These are phyloP conservation scores for Metahyphopichia silvanorum DNA, from an alignment of 805 yeast genomes.

Conservation along the genomic window DNA sequence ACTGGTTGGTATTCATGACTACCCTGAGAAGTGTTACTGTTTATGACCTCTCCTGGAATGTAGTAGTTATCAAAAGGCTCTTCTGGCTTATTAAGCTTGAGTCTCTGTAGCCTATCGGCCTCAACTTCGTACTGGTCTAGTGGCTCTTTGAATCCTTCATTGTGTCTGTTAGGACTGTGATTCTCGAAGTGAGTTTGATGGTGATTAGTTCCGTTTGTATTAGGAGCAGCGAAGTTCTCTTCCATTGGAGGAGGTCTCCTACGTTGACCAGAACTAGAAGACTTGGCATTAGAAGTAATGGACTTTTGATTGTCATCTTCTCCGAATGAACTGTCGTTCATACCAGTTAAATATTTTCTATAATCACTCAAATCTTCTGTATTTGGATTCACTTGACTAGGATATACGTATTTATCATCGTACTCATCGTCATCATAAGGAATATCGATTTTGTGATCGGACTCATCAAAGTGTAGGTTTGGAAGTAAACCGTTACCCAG, in stretches of 20 bases:
- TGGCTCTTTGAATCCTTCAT: constrained; percentile 20
- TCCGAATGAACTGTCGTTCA: constrained; percentile 11
- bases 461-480: constrained; percentile 16
- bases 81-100: constrained; percentile 5
- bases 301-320: constrained; percentile 8
- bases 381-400: constrained; percentile 7
- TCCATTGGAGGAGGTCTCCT: constrained; percentile 9
- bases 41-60: constrained; percentile 12
- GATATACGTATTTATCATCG: constrained; percentile 7
- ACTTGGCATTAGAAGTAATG: background rate
- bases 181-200: background rate
- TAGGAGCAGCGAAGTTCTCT: too few species aligned
- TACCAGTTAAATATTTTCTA: constrained; percentile 16
- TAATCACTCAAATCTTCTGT: constrained; percentile 16
- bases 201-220: too few species aligned
- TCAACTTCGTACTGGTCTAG: constrained; percentile 19
- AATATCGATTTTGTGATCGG: constrained; percentile 18
- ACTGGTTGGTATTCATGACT: background rate
- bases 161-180: background rate
- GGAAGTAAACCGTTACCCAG: constrained; percentile 14
- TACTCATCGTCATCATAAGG: too few species aligned
- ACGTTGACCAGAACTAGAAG: background rate
- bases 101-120: constrained; percentile 11
- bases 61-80: constrained; percentile 27
- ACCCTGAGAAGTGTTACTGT: background rate